A percentile compares a stretch with the other conserved stretches of the same genome.
These are phyloP conservation scores for Aspergillus pseudonomiae DNA, from an alignment of 2,329 filamentous ascomycete species.

Conservation along the genomic window DNA sequence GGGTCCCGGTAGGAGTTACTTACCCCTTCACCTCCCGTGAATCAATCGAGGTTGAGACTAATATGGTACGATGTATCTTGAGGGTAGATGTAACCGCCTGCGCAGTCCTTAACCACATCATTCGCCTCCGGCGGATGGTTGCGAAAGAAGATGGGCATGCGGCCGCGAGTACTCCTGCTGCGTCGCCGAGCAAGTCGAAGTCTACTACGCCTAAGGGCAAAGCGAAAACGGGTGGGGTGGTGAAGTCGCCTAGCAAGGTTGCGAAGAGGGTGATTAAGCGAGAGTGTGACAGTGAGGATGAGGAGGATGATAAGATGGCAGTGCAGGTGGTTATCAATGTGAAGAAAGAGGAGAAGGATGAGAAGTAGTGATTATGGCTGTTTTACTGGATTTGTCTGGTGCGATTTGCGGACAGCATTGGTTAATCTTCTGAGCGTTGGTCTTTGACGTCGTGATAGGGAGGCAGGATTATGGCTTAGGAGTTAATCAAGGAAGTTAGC, in stretches of 20 bases:
- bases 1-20: slow-evolving; percentile 2
- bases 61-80: not conserved
- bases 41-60: not conserved
- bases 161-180: not conserved
- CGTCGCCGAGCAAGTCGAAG: not conserved
- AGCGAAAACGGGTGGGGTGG: no score
- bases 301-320: not conserved
- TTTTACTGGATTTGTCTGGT: not conserved
- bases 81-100: not conserved
- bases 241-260: not conserved
- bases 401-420: not conserved
- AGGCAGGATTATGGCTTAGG: not conserved
- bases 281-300: not conserved
- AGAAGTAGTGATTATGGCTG: not conserved
- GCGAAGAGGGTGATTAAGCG: not conserved
- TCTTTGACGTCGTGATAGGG: not conserved
- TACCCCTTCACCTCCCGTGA: no score
- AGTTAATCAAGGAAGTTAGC: no score
- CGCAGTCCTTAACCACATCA: not conserved
- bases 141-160: fast-evolving
- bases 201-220: not conserved
- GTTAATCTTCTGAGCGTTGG: not conserved
- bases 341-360: not conserved
- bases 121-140: not conserved
- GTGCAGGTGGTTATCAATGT: not conserved